These are phyloP conservation scores for Stentor roeselii DNA, from an alignment of 73 alveolate species.

Conservation along the genomic window DNA sequence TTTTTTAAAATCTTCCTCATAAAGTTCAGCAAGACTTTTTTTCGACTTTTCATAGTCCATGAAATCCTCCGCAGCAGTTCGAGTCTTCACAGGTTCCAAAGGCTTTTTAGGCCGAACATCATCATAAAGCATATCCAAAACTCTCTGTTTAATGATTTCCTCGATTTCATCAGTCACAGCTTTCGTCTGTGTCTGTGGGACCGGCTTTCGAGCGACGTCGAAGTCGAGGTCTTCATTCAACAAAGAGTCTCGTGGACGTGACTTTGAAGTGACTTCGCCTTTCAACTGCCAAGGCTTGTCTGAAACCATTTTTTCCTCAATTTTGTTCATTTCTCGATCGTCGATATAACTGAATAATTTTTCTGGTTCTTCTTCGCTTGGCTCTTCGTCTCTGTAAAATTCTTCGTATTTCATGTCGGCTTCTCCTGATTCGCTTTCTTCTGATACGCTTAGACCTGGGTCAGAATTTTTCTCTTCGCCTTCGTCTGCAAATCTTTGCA, in stretches of 20 bases:
- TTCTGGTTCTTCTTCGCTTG: constrained; percentile 29
- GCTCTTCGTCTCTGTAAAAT: constrained; percentile 28
- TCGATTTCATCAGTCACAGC: constrained; percentile 45
- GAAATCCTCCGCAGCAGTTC: constrained; percentile 37
- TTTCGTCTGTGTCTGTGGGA: constrained; percentile 40
- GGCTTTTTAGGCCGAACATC: constrained; percentile 55
- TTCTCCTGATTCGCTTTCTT: constrained; percentile 37
- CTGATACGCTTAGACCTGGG: constrained; percentile 14
- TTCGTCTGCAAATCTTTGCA: constrained; percentile 25
- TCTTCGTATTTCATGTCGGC: constrained; percentile 27
- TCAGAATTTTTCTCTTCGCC: constrained; percentile 30
- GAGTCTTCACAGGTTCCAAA: constrained; percentile 18
- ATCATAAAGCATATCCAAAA: constrained; percentile 57
- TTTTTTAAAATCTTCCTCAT: constrained; percentile 54
- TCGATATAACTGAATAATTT: constrained; percentile 29
- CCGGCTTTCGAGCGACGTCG: constrained; percentile 38
- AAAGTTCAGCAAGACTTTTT: constrained; percentile 63
- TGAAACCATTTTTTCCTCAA: constrained; percentile 47
- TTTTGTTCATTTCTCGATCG: constrained; percentile 33
- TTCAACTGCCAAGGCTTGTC: constrained; percentile 52
- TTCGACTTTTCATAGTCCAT: constrained; percentile 55
- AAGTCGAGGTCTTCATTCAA: constrained; percentile 53
- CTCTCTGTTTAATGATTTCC: constrained; percentile 51
- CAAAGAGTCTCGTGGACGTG: constrained; percentile 51
- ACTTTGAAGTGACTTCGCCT: constrained; percentile 51